Evolutionary conservation across 2,329 filamentous ascomycete genomes (phyloP), one percentile per base, ranked within the genome.

Genomic region (Alternaria rosae): DNA sequence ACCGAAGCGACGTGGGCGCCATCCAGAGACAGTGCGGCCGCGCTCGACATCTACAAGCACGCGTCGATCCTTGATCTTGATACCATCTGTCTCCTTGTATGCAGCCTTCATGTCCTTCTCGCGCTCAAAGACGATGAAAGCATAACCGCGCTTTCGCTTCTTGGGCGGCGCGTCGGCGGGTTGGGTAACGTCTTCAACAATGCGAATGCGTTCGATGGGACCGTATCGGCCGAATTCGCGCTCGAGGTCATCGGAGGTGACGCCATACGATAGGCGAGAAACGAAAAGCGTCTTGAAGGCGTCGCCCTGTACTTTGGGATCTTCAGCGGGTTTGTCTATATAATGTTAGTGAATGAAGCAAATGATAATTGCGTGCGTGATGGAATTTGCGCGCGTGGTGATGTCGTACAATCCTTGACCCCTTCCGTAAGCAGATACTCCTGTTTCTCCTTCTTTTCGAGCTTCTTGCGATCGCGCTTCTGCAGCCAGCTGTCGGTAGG

Each of bases 61-160:
- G 73, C 91, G 89, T 76, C 94, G 89, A 77, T 96, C 94, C 79
- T 93, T 96, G 82, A 99, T 97, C 71, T 91, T 90, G 76, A 97
- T 91, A 69, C 92, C 92, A 86, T 98, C 94, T 69, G 87, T 89
- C 76, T 90, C 88, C 76, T 91, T 97, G 85, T 97, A 89, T 81
- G 95, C 95, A 85, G 94, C 95, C 93, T 96, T 96, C 94, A 98
- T 97, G 79, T 98, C 95, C 82, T 94, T 94, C 82, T 98, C 95
- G 79, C 92, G 91, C 82, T 98, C 94, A 78, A 94, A 99, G 57
- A 98, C 92, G 71, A 99, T 91, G 78, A 99, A 99, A 64, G 93
- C 95, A 80, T 99, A 99, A 65, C 95, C 95, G 74, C 91, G 87
- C 76, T 96, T 92, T 82, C 94, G 93, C 75, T 81, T 83, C 69